Conservation (phyloP, 495 filamentous ascomycete genomes). For the Trichoderma gamsii region DNA sequence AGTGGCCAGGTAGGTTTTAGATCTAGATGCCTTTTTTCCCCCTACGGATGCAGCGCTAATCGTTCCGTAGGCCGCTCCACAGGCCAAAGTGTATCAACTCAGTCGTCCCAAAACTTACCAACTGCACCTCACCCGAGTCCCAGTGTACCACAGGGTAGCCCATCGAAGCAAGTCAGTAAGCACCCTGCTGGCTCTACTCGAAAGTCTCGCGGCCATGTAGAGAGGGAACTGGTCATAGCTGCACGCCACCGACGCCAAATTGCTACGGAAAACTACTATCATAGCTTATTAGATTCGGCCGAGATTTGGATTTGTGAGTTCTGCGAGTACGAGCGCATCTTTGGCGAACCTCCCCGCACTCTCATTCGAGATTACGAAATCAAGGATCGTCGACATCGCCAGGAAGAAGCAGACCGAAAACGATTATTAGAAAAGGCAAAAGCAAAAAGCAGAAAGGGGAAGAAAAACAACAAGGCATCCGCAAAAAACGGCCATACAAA, state of each 20-base stretch:
- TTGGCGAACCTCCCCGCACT: constrained; percentile 68
- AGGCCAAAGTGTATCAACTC: neutral
- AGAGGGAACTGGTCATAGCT: constrained; percentile 27
- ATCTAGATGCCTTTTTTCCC: constrained; percentile 11
- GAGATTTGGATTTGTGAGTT: constrained; percentile 95
- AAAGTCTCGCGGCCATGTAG: constrained; percentile 22
- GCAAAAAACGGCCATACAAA: constrained; percentile 45
- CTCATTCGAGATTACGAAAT: constrained; percentile 85
- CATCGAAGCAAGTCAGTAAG: constrained; percentile 20
- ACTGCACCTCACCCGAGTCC: neutral
- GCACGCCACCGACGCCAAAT: constrained; percentile 37
- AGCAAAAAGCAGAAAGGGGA: constrained; percentile 77
- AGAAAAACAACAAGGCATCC: constrained; percentile 51
- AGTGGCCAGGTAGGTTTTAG: constrained; percentile 38
- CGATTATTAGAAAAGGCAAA: constrained; percentile 85
- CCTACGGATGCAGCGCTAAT: constrained; percentile 1
- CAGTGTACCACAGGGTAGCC: constrained; percentile 15
- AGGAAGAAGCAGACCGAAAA: constrained; percentile 70
- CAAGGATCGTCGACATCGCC: constrained; percentile 75
- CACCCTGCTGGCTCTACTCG: neutral
- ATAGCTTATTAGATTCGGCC: constrained; percentile 64
- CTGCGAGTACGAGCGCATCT: constrained; percentile 78
- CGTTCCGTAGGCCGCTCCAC: neutral
- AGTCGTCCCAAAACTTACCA: neutral
- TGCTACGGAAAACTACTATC: constrained; percentile 56